Conservation (phyloP, 805 yeast genomes). For the Ogataea parapolymorpha region DNA sequence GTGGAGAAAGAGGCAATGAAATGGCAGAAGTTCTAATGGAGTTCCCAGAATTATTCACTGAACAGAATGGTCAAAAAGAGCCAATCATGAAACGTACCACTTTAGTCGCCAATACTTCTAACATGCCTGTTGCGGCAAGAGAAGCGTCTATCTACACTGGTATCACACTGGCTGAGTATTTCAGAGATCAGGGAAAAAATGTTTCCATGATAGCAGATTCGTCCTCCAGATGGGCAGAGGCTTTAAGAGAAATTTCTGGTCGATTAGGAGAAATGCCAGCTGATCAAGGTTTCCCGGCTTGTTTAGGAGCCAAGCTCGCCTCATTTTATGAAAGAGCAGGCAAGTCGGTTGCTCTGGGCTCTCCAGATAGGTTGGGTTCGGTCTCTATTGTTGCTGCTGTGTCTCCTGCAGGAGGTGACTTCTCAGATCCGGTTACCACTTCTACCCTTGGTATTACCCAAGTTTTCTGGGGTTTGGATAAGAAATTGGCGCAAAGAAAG, state of each 20-base stretch:
- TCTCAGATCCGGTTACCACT: conserved; percentile 99
- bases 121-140: conserved; percentile 99
- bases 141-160: conserved; percentile 99
- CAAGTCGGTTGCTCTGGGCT: conserved; percentile 90
- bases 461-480: conserved; percentile 99
- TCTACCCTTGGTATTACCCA: conserved; percentile 99
- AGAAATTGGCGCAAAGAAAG: conserved; percentile 98
- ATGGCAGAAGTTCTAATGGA: conserved; percentile 99
- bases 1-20: conserved; percentile 96
- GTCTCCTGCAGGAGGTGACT: conserved; percentile 99
- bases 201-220: conserved; percentile 99
- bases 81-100: conserved; percentile 99
- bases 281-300: conserved; percentile 99
- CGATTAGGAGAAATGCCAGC: conserved; percentile 99
- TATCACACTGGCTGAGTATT: conserved; percentile 96
- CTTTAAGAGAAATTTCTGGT: conserved; percentile 99
- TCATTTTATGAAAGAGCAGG: conserved; percentile 99
- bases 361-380: conserved; percentile 94
- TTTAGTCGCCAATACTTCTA: conserved; percentile 96
- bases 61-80: conserved; percentile 88
- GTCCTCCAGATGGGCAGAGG: conserved; percentile 99
- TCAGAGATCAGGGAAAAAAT: conserved; percentile 99
- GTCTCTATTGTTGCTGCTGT: conserved; percentile 99
- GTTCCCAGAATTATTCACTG: conserved; percentile 96
- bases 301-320: conserved; percentile 97